Percentiles rank a stretch among this genome's conserved stretches.
phyloP scores from a whole-genome alignment of 176 grass and related monocot genomes.

The Carex scoparia region DNA sequence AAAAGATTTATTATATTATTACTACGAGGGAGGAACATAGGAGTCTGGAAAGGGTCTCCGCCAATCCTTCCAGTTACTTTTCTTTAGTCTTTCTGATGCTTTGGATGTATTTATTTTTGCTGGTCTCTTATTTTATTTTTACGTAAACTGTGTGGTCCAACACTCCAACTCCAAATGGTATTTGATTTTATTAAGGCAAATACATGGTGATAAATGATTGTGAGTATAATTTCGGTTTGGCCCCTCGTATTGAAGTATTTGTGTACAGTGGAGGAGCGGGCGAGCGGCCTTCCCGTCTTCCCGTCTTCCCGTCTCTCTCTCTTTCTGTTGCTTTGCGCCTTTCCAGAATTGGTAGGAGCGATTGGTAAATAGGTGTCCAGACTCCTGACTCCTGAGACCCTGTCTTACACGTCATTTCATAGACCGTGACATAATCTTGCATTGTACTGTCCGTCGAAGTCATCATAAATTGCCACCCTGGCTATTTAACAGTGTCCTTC shows the following conservation, averaged over 20 bases:
- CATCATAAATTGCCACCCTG: neutral
- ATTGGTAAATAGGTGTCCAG: neutral
- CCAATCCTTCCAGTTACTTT: neutral
- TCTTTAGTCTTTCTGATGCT: neutral
- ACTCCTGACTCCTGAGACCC: neutral
- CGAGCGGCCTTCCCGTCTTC: constrained; percentile 6
- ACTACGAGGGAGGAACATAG: neutral
- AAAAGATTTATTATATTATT: neutral
- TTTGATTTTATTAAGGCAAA: neutral
- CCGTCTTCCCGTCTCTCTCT: constrained; percentile 18
- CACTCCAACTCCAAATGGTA: neutral
- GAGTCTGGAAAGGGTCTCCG: neutral
- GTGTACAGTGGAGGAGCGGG: neutral
- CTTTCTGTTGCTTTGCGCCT: constrained; percentile 22
- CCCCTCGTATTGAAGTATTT: neutral
- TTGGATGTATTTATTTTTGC: neutral
- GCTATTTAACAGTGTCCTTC: neutral
- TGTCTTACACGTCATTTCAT: neutral
- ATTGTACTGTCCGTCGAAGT: neutral
- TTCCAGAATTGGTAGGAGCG: constrained; percentile 15
- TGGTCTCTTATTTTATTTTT: neutral
- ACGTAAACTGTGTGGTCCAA: neutral
- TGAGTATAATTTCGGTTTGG: neutral
- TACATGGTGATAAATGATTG: neutral
- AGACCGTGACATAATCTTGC: neutral